Evolutionary conservation across 495 filamentous ascomycete genomes (phyloP), one percentile per base, ranked within the genome.

Genomic region (Margaritispora aquatica): DNA sequence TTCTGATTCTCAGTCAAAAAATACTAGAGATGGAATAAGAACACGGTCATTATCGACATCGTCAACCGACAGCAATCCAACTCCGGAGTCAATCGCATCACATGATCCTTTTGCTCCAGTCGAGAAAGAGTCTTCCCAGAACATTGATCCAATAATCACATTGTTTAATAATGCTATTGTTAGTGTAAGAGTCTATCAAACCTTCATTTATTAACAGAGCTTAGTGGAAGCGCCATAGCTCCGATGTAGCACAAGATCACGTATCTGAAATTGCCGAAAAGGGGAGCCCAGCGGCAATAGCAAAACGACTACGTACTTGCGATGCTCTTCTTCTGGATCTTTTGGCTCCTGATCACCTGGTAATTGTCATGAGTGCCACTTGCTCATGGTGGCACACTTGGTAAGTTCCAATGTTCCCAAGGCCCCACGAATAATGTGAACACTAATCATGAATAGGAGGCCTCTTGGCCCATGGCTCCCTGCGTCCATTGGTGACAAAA

Each of bases 91-190:
- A 22, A 38, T 23, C 36, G 13, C 52, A 19, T 54, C 52, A 34
- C 52, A 17, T 38, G 27, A 34, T 15, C 20, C 52, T 20, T 54
- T 21, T 38, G 5, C 15, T 20, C 19, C 26, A 23, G 15, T 15
- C 13, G 44, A 10, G 9, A 17, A 22, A 26, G 54, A 58, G 22
- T 24, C 27, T 51, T 17, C 56, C 13, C 56, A 44, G 48, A 58
- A 26, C n/a, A 51, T 58, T 9, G 47, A 52, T 38, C 56, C 56
- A 2, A 38, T 52, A 41, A 31, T 38, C 9, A 51, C 56, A 2
- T 34, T 58, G 5, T 58, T 58, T n/a, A 36, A 58, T 26, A 58
- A 58, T 51, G 48, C 56, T 9, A 58, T 58, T 52, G 56, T 58
- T 41, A 51, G 56, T 1, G 1, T n/a, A n/a, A 3, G 1, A 5